Base-by-base conservation (phyloP, 345 rosid species). In the Salix exigua region DNA sequence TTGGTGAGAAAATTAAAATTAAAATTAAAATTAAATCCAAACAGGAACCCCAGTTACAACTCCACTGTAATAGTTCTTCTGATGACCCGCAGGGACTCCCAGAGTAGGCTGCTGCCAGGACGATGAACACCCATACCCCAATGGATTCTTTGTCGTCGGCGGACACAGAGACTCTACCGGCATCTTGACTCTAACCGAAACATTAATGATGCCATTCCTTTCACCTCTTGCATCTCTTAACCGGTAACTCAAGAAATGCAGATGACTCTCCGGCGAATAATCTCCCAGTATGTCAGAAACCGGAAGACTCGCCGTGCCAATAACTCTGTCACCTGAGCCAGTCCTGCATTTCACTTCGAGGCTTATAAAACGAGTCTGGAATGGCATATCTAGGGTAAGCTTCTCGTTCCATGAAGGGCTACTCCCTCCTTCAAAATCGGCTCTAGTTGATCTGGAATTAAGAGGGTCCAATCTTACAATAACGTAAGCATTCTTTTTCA, bases 221-320 rank as follows among this genome's bases (percentile, higher is more conserved):
- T 77, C 70, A 23, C 92, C 86, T 23, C 51, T 78, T 0, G 64
- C 61, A 38, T 94, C 89, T 66, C 88, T 82, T 44, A 94, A 79
- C 67, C 98, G 82, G 35, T 91, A 91, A 76, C 97, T 93, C 88
- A 93, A 79, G 51, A 93, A 85, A 7, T 88, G 93, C 33, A 89
- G 70, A 77, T 85, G 81, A n/a, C 84, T 88, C 25, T 61, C 84
- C 1, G 92, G 95, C 2, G 79, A 42, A 55, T 81, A 83, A 7
- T 88, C 91, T 23, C 88, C 91, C 0, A 86, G 17, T 38, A 93
- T 86, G 77, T 93, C 97, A 0, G 90, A 77, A 33, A 87, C 79
- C 1, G 97, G 95, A 31, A 93, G 76, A 18, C 68, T 83, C 0
- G 82, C 90, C 2, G 21, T 38, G 0, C 94, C 96, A 6, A 91